Percentiles rank a stretch among this genome's conserved stretches.
phyloP scores from a whole-genome alignment of 345 rosid genomes.

The Anacardium occidentale region DNA sequence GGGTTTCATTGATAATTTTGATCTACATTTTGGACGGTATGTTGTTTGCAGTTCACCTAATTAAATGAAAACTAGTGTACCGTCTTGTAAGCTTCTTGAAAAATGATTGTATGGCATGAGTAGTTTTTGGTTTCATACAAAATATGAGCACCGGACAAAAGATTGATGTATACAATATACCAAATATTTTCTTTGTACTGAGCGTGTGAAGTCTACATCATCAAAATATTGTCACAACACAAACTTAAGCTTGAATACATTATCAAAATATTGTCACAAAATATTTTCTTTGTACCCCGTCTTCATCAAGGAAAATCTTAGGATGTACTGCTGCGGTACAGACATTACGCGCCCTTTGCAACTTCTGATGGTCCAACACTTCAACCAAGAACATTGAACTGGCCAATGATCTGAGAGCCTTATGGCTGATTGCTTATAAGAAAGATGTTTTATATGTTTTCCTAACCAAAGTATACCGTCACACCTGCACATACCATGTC shows the following conservation, averaged over 20 bases:
- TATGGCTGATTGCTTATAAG: conserved; percentile 61
- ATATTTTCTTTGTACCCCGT: conserved; percentile 15
- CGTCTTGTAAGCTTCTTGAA: background rate
- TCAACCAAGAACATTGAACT: conserved; percentile 60
- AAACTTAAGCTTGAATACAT: no score
- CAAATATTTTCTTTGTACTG: background rate
- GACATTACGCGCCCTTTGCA: conserved; percentile 70
- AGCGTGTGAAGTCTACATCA: background rate
- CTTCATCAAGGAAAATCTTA: conserved; percentile 46
- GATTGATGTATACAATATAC: background rate
- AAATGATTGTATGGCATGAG: background rate
- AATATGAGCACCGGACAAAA: background rate
- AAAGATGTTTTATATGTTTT: conserved; percentile 73
- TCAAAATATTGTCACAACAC: no score
- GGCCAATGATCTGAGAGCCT: conserved; percentile 94
- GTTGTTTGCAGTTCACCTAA: background rate
- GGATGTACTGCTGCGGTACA: conserved; percentile 77
- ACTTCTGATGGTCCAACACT: conserved; percentile 73
- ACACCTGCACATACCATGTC: conserved; percentile 56
- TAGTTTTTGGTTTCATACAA: background rate
- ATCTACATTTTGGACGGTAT: background rate
- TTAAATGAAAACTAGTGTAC: background rate
- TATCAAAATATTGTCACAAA: background rate
- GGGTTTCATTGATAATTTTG: background rate
- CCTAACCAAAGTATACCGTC: conserved; percentile 94